Evolutionary conservation across 1,284 basidiomycete genomes (phyloP).

Genomic region (Calocybe gambosa): DNA sequence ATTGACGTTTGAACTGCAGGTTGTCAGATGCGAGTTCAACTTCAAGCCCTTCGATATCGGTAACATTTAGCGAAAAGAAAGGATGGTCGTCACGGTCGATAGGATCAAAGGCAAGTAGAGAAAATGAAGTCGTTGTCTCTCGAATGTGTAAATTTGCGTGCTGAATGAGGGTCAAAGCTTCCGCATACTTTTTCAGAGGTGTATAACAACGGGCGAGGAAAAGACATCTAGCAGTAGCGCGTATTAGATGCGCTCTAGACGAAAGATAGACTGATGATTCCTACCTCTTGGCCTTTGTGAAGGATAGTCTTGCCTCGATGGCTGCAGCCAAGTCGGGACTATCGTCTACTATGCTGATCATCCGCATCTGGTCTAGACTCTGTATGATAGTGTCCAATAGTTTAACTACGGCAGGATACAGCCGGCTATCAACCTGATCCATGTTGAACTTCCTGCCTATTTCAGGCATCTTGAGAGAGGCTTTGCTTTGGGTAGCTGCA

Average conservation of each 20-base stretch:
- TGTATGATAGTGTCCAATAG: constrained; percentile 82
- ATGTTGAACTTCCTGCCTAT: constrained; percentile 33
- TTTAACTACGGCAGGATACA: constrained; percentile 83
- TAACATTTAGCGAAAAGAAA: constrained; percentile 50
- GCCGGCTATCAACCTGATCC: constrained; percentile 54
- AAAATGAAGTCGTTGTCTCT: constrained; percentile 51
- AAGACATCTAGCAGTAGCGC: constrained; percentile 41
- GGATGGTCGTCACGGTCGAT: constrained; percentile 34
- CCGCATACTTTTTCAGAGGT: constrained; percentile 62
- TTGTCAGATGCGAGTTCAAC: constrained; percentile 42
- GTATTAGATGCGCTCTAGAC: background rate
- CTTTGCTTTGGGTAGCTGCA: constrained; percentile 20
- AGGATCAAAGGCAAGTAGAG: constrained; percentile 35
- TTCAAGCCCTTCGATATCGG: constrained; percentile 48
- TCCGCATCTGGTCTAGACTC: constrained; percentile 76
- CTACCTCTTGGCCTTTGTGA: constrained; percentile 70
- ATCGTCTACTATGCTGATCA: constrained; percentile 81
- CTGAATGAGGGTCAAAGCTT: constrained; percentile 64
- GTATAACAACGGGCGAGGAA: constrained; percentile 70
- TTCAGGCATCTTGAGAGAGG: constrained; percentile 10
- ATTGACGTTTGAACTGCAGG: constrained; percentile 63
- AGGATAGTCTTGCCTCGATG: constrained; percentile 70
- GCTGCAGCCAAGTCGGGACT: constrained; percentile 74
- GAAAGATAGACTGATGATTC: background rate
- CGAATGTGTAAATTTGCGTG: constrained; percentile 67